Evolutionary conservation across 2,329 filamentous ascomycete species (phyloP), one percentile per base, ranked within the genome.

Genomic region (Ophiostoma himal-ulmi): DNA sequence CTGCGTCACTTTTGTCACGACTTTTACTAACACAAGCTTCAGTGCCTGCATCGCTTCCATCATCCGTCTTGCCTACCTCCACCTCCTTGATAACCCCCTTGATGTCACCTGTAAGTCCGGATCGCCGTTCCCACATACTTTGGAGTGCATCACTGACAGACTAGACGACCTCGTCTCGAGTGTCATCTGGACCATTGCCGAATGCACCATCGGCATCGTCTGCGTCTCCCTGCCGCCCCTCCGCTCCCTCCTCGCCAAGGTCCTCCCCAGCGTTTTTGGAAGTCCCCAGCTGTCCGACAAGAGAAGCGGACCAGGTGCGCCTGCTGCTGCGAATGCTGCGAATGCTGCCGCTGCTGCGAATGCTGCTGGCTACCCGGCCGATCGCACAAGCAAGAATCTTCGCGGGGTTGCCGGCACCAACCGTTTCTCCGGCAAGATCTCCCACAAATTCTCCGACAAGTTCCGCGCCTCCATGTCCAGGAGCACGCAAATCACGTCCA

Each of bases 221-320:
- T 78, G 77, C 71, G 77, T 77, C 11, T 79, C 77, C 7, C 71
- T 79, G n/a, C 78, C 78, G 3, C 75, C 76, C 10, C 74, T 79
- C 41, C 72, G 76, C n/a, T 65, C 72, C 7, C 57, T 75, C 22
- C 30, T 74, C 44, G 70, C 68, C 48, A 64, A 44, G 6, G 22
- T 70, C 30, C 44, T 71, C n/a, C 74, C 74, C 14, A n/a, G 68
- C 54, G 34, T 72, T 17, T 73, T 73, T 65, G 48, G 57, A 48
- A 22, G 22, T 17, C 62, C 57, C n/a, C 68, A 41, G 54, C 52
- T 37, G 8, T 1, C 22, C 34, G 10, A 67, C 44, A 70, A 67
- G 69, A 52, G 30, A 44, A 62, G 57, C 57, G 57, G 57, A 2
- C 22, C 57, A 5, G 57, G 26, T 7, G 57, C 57, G 5, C 57